phyloP scores from a whole-genome alignment of 2,329 filamentous ascomycete species.

The Fonsecaea monophora region DNA sequence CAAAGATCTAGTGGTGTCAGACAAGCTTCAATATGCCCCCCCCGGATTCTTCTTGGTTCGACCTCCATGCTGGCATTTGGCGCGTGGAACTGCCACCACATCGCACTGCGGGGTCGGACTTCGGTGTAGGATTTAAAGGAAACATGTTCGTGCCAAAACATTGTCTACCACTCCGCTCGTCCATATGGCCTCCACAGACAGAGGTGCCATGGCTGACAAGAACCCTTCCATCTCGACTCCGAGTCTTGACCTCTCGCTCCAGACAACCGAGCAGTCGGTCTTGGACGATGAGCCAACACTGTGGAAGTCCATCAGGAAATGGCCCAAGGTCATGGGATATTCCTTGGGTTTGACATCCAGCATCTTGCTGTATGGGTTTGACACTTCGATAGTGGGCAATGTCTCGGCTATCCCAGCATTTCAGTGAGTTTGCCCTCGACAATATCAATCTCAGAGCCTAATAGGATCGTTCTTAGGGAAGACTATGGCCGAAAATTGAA shows the following conservation, averaged over 20 bases:
- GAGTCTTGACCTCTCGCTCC: constrained; percentile 11
- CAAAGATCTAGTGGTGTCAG: neutral
- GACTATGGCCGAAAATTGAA: constrained; percentile 47
- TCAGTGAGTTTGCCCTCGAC: constrained; percentile 31
- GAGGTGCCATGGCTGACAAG: constrained; percentile 12
- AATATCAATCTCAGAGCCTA: neutral
- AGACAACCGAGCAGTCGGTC: constrained; percentile 6
- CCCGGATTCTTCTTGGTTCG: neutral
- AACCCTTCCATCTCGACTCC: constrained; percentile 1
- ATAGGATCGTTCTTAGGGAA: constrained; percentile 8
- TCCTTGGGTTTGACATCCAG: constrained; percentile 29
- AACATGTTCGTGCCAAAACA: neutral
- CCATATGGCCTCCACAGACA: neutral
- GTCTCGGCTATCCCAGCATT: constrained; percentile 43
- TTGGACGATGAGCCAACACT: constrained; percentile 24
- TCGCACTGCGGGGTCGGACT: neutral
- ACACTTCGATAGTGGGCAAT: constrained; percentile 45
- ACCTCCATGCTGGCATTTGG: neutral
- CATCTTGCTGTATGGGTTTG: constrained; percentile 46
- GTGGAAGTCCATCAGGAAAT: constrained; percentile 30
- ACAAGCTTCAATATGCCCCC: neutral
- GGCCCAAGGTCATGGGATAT: constrained; percentile 31
- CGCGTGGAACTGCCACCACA: neutral
- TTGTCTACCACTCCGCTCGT: neutral
- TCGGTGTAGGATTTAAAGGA: neutral